Evolutionary conservation across 805 yeast species (phyloP).

Genomic region (Zygosaccharomyces bailii): DNA sequence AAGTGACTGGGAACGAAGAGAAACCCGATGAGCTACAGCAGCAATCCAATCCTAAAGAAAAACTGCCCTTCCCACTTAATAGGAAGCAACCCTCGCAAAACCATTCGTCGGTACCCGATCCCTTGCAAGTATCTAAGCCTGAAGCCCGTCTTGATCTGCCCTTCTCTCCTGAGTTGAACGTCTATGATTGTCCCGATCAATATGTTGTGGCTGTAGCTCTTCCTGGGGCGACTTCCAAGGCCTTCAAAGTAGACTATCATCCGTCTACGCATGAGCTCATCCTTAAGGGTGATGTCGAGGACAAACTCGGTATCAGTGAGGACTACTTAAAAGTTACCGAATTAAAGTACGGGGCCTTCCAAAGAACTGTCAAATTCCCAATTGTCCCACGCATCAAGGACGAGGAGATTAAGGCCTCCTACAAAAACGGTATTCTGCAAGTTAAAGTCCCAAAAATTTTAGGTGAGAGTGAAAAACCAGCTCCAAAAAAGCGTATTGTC

Average conservation of each 20-base stretch:
- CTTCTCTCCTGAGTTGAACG: constrained; percentile 56
- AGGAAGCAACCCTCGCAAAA: constrained; percentile 19
- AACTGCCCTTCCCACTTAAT: constrained; percentile 5
- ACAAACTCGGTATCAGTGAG: constrained; percentile 39
- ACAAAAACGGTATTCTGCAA: constrained; percentile 52
- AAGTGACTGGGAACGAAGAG: constrained; percentile 4
- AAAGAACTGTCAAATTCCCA: constrained; percentile 56
- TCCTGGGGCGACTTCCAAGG: constrained; percentile 56
- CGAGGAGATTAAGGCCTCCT: constrained; percentile 51
- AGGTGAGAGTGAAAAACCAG: constrained; percentile 34
- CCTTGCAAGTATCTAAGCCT: constrained; percentile 46
- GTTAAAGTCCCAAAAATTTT: constrained; percentile 47
- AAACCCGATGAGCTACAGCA: constrained; percentile 7
- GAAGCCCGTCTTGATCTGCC: constrained; percentile 42
- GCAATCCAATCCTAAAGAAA: constrained; percentile 4
- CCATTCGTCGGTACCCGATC: constrained; percentile 36
- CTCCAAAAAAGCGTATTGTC: constrained; percentile 43
- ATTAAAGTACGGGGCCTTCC: constrained; percentile 54
- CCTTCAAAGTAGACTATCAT: constrained; percentile 56
- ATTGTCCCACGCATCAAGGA: constrained; percentile 50
- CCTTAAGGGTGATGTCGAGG: constrained; percentile 48
- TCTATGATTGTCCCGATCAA: constrained; percentile 47
- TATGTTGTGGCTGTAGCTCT: constrained; percentile 50
- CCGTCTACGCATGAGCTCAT: constrained; percentile 53
- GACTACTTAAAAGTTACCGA: constrained; percentile 47